A percentile compares a stretch with the other conserved stretches of the same genome.
These are phyloP conservation scores for Vaccinium macrocarpon DNA, from an alignment of 148 eudicot species.

Conservation along the genomic window DNA sequence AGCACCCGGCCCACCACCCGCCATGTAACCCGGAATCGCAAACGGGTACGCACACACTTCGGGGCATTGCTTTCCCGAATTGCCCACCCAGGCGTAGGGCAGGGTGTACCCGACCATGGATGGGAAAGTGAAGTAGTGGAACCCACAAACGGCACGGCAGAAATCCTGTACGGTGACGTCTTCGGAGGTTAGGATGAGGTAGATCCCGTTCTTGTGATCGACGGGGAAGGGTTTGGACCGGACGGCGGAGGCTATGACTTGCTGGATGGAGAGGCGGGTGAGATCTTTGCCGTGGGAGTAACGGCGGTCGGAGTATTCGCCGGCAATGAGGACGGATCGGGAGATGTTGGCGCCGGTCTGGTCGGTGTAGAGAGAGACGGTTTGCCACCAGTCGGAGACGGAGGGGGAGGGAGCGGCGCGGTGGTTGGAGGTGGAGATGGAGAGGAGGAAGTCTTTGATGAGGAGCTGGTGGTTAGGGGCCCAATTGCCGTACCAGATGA, in stretches of 20 bases:
- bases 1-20: conserved; percentile 53
- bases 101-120: conserved; percentile 83
- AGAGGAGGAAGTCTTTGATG: conserved; percentile 75
- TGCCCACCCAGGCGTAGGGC: conserved; percentile 95
- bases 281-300: conserved; percentile 72
- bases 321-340: conserved; percentile 51
- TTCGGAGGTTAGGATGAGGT: conserved; percentile 57
- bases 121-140: conserved; percentile 94
- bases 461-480: conserved; percentile 42
- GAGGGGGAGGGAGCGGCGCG: conserved; percentile 41
- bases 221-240: conserved; percentile 57
- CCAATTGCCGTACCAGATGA: conserved; percentile 94
- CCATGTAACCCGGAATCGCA: conserved; percentile 77
- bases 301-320: conserved; percentile 56
- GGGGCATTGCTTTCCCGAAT: conserved; percentile 83
- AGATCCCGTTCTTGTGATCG: conserved; percentile 77
- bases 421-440: conserved; percentile 57
- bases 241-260: conserved; percentile 70
- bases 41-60: conserved; percentile 97
- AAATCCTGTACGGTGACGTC: conserved; percentile 88
- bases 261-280: conserved; percentile 67
- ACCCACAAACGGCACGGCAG: conserved; percentile 96
- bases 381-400: conserved; percentile 94
- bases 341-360: conserved; percentile 90
- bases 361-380: conserved; percentile 81